phyloP scores from a whole-genome alignment of 176 grass and related monocot genomes.

The Bolboschoenus planiculmis region DNA sequence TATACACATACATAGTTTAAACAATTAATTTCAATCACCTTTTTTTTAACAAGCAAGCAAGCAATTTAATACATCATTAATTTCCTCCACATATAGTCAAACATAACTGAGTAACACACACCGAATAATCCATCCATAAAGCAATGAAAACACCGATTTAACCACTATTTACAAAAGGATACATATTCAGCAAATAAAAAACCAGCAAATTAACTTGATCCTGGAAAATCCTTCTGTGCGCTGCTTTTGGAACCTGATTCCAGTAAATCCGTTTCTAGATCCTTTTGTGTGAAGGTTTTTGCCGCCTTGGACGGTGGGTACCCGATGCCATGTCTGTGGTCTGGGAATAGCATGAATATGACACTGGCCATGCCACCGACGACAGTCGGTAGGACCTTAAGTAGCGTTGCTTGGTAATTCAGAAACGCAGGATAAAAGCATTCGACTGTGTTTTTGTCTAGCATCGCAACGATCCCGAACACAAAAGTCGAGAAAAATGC shows the following conservation, averaged over 20 bases:
- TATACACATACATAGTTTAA: too few relatives aligned
- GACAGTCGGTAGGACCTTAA: conserved; percentile 48
- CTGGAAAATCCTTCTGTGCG: not conserved
- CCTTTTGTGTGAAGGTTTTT: conserved; percentile 10
- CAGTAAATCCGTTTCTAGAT: not conserved
- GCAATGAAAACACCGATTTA: not conserved
- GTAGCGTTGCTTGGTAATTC: conserved; percentile 30
- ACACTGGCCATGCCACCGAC: conserved; percentile 45
- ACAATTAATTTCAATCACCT: too few relatives aligned
- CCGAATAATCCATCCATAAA: not conserved
- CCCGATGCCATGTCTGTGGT: conserved; percentile 51
- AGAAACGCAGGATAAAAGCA: conserved; percentile 62
- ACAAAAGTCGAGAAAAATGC: conserved; percentile 42
- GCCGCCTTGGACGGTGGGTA: conserved; percentile 38
- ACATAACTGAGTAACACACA: not conserved
- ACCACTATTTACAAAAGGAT: not conserved
- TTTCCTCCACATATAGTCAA: not conserved
- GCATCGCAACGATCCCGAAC: conserved; percentile 48
- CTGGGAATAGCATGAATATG: conserved; percentile 47
- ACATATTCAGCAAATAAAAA: not conserved
- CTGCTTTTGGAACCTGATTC: not conserved
- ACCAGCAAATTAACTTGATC: not conserved
- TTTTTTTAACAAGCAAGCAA: not conserved
- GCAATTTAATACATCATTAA: not conserved
- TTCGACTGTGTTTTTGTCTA: conserved; percentile 55